phyloP scores from a whole-genome alignment of 2,329 filamentous ascomycete species.

The Neonectria faginata region DNA sequence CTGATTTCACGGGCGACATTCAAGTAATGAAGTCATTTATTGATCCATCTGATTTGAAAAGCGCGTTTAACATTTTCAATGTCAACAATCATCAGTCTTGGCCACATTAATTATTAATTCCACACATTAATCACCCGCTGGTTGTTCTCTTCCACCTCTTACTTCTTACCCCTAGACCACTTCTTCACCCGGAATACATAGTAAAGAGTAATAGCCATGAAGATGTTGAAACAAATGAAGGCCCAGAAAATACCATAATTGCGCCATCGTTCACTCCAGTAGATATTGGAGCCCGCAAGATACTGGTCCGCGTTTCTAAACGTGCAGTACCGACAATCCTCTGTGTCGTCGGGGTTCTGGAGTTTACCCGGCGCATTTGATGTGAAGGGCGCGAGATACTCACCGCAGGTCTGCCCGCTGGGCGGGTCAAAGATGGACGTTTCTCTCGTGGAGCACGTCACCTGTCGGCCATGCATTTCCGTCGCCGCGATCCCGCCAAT shows the following conservation, averaged over 20 bases:
- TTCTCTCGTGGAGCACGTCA: slow-evolving; percentile 67
- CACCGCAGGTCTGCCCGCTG: slow-evolving; percentile 68
- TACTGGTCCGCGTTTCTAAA: slow-evolving; percentile 73
- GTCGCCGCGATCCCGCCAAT: slow-evolving; percentile 76
- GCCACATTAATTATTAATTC: too few relatives aligned
- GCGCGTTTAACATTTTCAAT: too few relatives aligned
- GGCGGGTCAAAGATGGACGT: slow-evolving; percentile 74
- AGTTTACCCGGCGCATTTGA: slow-evolving; percentile 65
- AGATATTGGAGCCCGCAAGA: slow-evolving; percentile 59
- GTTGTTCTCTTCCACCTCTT: neutral
- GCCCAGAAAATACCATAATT: slow-evolving; percentile 79
- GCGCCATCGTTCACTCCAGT: slow-evolving; percentile 70
- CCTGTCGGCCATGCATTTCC: slow-evolving; percentile 66
- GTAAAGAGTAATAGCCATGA: slow-evolving; percentile 69
- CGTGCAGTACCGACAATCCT: slow-evolving; percentile 74
- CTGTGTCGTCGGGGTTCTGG: slow-evolving; percentile 68
- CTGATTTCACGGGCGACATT: too few relatives aligned
- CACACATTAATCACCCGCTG: neutral
- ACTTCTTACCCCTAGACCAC: slow-evolving; percentile 37
- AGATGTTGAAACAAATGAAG: slow-evolving; percentile 73
- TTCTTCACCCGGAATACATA: slow-evolving; percentile 69
- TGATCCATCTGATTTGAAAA: neutral
- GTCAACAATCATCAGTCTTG: too few relatives aligned
- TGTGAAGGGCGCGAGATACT: slow-evolving; percentile 72
- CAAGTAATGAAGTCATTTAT: neutral